Evolutionary conservation across 257 asterid species (phyloP).

Genomic region (Orobanche coerulescens): DNA sequence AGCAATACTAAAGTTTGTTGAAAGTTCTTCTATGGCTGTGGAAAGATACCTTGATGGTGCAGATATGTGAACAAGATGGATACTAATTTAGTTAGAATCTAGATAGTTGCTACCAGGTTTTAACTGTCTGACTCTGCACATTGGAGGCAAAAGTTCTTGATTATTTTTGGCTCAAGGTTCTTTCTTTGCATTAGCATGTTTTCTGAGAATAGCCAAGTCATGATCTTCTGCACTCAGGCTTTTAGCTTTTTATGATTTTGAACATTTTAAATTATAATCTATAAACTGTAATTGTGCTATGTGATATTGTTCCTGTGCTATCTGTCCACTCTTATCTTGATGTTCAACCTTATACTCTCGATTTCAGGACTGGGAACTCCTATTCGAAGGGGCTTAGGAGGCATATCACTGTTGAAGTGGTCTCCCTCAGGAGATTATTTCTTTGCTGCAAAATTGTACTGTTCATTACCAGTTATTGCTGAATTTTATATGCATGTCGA

Average conservation of each 20-base stretch:
- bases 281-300: neutral
- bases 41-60: neutral
- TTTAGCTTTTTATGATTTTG: neutral
- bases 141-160: neutral
- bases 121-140: neutral
- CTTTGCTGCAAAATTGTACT: conserved; percentile 84
- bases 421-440: conserved; percentile 96
- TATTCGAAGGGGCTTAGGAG: conserved; percentile 95
- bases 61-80: neutral
- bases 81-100: neutral
- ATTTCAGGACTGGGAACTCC: conserved; percentile 82
- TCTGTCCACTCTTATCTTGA: conserved; percentile 11
- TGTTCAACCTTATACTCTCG: conserved; percentile 13
- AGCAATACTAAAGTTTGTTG: neutral
- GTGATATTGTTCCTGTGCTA: neutral
- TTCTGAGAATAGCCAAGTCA: conserved; percentile 5
- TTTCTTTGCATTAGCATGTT: neutral
- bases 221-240: neutral
- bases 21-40: neutral
- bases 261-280: neutral
- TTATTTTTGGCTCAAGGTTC: neutral
- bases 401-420: conserved; percentile 92
- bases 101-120: neutral
- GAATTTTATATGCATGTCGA: conserved; percentile 14
- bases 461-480: conserved; percentile 21